Base-by-base conservation (phyloP, 2,329 filamentous ascomycete genomes). In the Xylariaceae sp. region DNA sequence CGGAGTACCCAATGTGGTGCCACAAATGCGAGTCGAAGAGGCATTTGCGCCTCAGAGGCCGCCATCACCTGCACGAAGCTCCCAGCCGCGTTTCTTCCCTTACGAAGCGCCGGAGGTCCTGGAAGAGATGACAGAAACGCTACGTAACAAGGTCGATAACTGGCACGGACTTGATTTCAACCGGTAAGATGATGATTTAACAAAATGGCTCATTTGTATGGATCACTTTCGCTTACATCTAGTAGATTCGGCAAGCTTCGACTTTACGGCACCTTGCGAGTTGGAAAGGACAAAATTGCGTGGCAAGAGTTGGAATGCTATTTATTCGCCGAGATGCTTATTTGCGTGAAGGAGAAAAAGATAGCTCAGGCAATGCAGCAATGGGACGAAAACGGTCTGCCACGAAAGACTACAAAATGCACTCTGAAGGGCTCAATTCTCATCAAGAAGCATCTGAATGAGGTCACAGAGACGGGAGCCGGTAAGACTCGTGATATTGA, bases 291-390 rank as follows among this genome's bases (percentile, higher is more conserved):
- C 71, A 91, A 91, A 60, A 81, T 93, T 59, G 92, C 92, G 6
- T 99, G 94, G 94, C 94, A 99, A 75, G 94, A 97, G 69, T 75
- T 99, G 50, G 92, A 99, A 69, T 99, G 94, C 70, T 99, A 90
- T 69, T 80, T 99, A 31, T 99, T 99, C 67, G 90, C 88, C 5
- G 94, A 99, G 74, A 99, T 99, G 94, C 87, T 99, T 63, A 99
- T 99, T 59, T 99, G 94, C 67, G 91, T 99, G 55, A 99, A 97
- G 73, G 94, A 97, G 73, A 97, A 97, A 81, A 96, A 92, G 74
- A 71, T 78, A 9, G 69, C 76, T 10, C 60, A 76, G 63, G 55
- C 77, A 6, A 65, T 80, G 38, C 79, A 83, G 47, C 83, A 89
- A 59, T 92, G 89, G 81, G 87, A 84, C 46, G 83, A 83, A 48